Evolutionary conservation across 345 rosid genomes (phyloP).

Genomic region (Camelina hispida): DNA sequence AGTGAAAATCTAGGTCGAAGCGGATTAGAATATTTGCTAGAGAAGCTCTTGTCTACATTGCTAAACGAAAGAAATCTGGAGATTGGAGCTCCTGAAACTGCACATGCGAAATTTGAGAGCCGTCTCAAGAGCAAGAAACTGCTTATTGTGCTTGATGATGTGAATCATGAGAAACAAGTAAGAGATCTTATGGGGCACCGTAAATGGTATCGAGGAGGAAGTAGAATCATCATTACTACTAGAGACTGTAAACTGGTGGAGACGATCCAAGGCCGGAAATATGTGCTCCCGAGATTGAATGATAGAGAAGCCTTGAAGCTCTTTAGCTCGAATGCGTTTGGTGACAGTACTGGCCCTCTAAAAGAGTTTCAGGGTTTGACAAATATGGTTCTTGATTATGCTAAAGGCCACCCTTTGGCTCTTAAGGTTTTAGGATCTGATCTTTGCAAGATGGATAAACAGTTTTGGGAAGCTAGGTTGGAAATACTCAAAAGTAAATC

Average conservation of each 20-base stretch:
- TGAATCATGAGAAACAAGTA: constrained; percentile 32
- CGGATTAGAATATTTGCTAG: constrained; percentile 31
- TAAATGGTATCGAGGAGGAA: constrained; percentile 45
- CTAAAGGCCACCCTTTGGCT: constrained; percentile 52
- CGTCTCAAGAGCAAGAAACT: constrained; percentile 39
- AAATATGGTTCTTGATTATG: constrained; percentile 38
- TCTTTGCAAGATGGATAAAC: constrained; percentile 21
- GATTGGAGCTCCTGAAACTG: constrained; percentile 36
- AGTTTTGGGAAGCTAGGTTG: constrained; percentile 42
- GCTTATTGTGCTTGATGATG: constrained; percentile 50
- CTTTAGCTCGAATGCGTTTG: constrained; percentile 40
- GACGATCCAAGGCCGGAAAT: constrained; percentile 29
- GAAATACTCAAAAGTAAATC: constrained; percentile 36
- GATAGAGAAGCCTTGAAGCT: constrained; percentile 44
- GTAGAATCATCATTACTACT: constrained; percentile 44
- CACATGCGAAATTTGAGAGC: constrained; percentile 31
- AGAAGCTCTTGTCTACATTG: constrained; percentile 31
- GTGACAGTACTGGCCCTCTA: constrained; percentile 2
- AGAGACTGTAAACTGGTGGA: constrained; percentile 44
- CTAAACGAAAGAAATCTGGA: constrained; percentile 20
- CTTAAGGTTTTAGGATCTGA: constrained; percentile 49
- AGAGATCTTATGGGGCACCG: constrained; percentile 30
- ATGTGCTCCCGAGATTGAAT: constrained; percentile 36
- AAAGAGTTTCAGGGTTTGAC: constrained; percentile 30
- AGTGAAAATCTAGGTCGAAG: constrained; percentile 37